Percentiles rank a stretch among this genome's conserved stretches.
These are phyloP conservation scores for Pseudocercospora pini-densiflorae DNA, from an alignment of 2,329 filamentous ascomycete genomes.

Conservation along the genomic window DNA sequence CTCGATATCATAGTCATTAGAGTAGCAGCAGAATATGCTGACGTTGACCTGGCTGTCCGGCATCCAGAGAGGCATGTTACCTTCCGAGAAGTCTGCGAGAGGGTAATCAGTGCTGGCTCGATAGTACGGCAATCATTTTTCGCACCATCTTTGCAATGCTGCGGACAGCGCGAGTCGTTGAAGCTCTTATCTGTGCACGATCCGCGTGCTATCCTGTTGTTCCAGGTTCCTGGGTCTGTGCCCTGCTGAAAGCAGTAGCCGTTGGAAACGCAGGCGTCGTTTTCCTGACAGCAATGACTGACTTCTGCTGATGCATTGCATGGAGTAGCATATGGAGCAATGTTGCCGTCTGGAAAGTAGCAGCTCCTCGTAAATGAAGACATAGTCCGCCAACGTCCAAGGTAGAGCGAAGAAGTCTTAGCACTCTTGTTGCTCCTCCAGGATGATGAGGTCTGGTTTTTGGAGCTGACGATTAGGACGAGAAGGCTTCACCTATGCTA, in stretches of 20 bases:
- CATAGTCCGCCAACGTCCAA: no score
- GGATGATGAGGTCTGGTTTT: no score
- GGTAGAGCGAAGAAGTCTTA: no score
- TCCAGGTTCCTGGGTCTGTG: background rate
- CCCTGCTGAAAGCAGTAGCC: background rate
- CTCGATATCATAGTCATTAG: background rate
- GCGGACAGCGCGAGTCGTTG: background rate
- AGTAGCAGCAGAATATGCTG: background rate
- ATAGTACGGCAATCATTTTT: background rate
- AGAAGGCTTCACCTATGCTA: no score
- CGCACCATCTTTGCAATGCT: background rate
- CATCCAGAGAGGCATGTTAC: background rate
- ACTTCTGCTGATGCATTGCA: background rate
- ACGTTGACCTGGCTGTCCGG: background rate
- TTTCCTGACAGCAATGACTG: slow-evolving; percentile 1
- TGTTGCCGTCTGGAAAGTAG: slow-evolving; percentile 1
- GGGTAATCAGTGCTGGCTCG: background rate
- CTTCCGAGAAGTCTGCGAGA: background rate
- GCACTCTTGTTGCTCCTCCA: no score
- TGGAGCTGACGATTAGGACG: no score
- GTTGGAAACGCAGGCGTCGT: background rate
- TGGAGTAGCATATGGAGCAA: background rate
- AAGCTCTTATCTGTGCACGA: background rate
- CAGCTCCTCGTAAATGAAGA: background rate
- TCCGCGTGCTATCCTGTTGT: background rate